Conservation (phyloP, 192 early-diverging fungal genomes). For the Glomus cerebriforme region DNA sequence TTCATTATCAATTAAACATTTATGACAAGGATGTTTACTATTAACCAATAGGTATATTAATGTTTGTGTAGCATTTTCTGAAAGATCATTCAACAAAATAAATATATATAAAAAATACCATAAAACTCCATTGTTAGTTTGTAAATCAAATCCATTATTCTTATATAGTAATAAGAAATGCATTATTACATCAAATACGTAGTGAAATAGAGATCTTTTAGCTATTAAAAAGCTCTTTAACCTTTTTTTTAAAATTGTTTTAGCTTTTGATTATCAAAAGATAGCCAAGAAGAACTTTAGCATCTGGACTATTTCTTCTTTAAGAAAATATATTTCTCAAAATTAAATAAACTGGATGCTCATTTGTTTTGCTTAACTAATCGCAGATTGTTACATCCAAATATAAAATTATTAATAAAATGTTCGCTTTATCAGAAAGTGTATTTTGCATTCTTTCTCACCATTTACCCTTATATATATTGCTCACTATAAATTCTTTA, state of each 20-base stretch:
- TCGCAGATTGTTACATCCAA: not conserved
- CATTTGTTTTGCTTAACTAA: not conserved
- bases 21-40: not conserved
- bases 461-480: too few species aligned
- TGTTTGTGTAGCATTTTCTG: not conserved
- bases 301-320: not conserved
- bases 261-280: not conserved
- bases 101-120: not conserved
- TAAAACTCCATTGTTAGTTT: not conserved
- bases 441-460: too few species aligned
- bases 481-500: too few species aligned
- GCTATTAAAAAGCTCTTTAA: not conserved
- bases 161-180: not conserved
- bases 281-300: not conserved
- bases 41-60: not conserved
- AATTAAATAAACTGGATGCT: not conserved
- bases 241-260: not conserved
- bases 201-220: not conserved
- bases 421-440: not conserved
- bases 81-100: not conserved
- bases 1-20: too few species aligned
- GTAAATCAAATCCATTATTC: not conserved
- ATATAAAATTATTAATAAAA: conserved; percentile 11
- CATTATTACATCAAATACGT: not conserved
- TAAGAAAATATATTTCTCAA: not conserved